Percentiles rank a stretch among this genome's conserved stretches.
phyloP scores from a whole-genome alignment of 805 yeast species.

The Candida arabinofermentans region DNA sequence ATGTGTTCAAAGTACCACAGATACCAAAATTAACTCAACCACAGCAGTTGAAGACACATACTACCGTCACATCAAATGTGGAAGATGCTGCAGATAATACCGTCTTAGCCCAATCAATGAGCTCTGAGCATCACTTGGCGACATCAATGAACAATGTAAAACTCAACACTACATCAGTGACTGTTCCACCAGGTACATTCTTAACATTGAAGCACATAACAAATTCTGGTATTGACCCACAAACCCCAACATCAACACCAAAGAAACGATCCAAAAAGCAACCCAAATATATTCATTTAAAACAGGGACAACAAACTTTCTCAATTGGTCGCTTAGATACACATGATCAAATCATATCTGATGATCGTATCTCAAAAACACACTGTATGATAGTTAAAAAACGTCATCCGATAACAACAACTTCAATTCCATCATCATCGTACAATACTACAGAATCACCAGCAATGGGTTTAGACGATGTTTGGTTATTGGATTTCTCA shows the following conservation, averaged over 20 bases:
- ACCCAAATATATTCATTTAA: slow-evolving; percentile 44
- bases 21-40: slow-evolving; percentile 16
- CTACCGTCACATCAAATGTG: not conserved
- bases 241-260: slow-evolving; percentile 1
- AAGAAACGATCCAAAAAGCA: slow-evolving; percentile 1
- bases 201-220: slow-evolving; percentile 43
- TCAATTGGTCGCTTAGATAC: slow-evolving; percentile 70
- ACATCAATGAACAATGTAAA: slow-evolving; percentile 4
- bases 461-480: slow-evolving; percentile 64
- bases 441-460: slow-evolving; percentile 51
- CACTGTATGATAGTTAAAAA: slow-evolving; percentile 71
- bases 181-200: slow-evolving; percentile 55
- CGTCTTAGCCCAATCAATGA: not conserved
- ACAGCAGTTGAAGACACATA: not conserved
- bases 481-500: slow-evolving; percentile 78
- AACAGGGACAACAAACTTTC: slow-evolving; percentile 63
- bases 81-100: not conserved
- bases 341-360: slow-evolving; percentile 59
- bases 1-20: slow-evolving; percentile 21
- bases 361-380: slow-evolving; percentile 74
- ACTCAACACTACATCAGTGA: not conserved
- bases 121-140: slow-evolving; percentile 3
- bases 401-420: slow-evolving; percentile 50
- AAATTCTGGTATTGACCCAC: slow-evolving; percentile 27
- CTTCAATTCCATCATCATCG: slow-evolving; percentile 34